Percentiles rank a stretch among this genome's conserved stretches.
These are phyloP conservation scores for Schwanniomyces yamadae DNA, from an alignment of 805 yeast genomes.

Conservation along the genomic window DNA sequence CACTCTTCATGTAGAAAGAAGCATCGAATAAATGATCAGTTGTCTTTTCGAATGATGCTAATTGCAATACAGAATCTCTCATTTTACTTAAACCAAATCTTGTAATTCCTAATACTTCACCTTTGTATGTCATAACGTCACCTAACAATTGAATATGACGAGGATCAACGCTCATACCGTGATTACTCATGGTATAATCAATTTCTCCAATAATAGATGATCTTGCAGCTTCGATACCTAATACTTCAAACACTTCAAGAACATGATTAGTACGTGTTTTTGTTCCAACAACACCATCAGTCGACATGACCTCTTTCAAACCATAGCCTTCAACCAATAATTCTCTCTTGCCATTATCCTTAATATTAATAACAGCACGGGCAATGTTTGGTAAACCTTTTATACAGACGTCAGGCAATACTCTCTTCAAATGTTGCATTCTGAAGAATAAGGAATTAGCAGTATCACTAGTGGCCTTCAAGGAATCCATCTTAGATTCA, in stretches of 20 bases:
- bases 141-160: slow-evolving; percentile 97
- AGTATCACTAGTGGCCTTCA: slow-evolving; percentile 30
- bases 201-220: slow-evolving; percentile 90
- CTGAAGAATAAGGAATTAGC: slow-evolving; percentile 69
- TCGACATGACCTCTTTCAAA: slow-evolving; percentile 90
- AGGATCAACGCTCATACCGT: slow-evolving; percentile 99
- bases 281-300: slow-evolving; percentile 92
- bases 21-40: slow-evolving; percentile 98
- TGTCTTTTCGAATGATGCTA: slow-evolving; percentile 97
- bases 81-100: slow-evolving; percentile 96
- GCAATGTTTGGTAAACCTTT: slow-evolving; percentile 90
- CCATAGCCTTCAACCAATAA: slow-evolving; percentile 98
- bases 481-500: slow-evolving; percentile 38
- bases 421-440: slow-evolving; percentile 86
- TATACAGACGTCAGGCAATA: slow-evolving; percentile 82
- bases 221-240: slow-evolving; percentile 98
- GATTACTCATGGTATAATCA: slow-evolving; percentile 96
- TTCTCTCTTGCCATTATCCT: slow-evolving; percentile 83
- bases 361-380: slow-evolving; percentile 94
- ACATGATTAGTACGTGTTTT: slow-evolving; percentile 90
- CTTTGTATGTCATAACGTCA: slow-evolving; percentile 98
- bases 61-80: slow-evolving; percentile 96
- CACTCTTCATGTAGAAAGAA: slow-evolving; percentile 95
- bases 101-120: slow-evolving; percentile 96
- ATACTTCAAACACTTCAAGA: slow-evolving; percentile 79